These are phyloP conservation scores for Corynespora cassiicola DNA, from an alignment of 2,329 filamentous ascomycete genomes.

Conservation along the genomic window DNA sequence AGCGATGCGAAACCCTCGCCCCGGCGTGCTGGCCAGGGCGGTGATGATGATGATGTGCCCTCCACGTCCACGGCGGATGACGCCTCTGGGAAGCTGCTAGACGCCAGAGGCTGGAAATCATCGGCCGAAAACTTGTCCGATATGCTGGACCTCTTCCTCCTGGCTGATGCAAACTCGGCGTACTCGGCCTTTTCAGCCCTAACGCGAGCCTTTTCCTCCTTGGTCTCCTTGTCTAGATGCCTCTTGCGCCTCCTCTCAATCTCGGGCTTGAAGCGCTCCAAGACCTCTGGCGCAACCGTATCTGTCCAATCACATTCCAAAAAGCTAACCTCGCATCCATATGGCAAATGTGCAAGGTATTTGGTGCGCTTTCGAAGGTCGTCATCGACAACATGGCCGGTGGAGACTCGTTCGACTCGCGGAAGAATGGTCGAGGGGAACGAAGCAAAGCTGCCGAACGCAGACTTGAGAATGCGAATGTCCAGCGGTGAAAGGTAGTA, in stretches of 20 bases:
- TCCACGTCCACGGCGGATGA: conserved; percentile 37
- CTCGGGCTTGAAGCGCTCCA: conserved; percentile 78
- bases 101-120: conserved; percentile 51
- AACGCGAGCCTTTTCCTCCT: conserved; percentile 84
- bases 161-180: conserved; percentile 71
- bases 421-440: conserved; percentile 89
- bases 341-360: conserved; percentile 84
- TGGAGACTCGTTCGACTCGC: conserved; percentile 86
- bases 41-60: conserved; percentile 52
- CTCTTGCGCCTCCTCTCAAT: conserved; percentile 77
- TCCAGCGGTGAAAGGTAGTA: conserved; percentile 90
- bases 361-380: conserved; percentile 82
- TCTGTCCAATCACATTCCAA: conserved; percentile 96
- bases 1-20: conserved; percentile 68
- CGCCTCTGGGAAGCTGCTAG: conserved; percentile 30
- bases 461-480: conserved; percentile 88
- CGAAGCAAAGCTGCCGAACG: conserved; percentile 80
- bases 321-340: conserved; percentile 90
- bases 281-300: conserved; percentile 75
- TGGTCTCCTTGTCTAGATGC: conserved; percentile 81
- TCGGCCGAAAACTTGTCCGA: conserved; percentile 59
- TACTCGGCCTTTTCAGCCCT: conserved; percentile 83
- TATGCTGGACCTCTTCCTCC: conserved; percentile 64
- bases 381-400: conserved; percentile 86
- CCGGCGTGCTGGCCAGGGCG: conserved; percentile 60